Evolutionary conservation across 352 stramenopile genomes (phyloP).

Genomic region (Blastocystis sp.): DNA sequence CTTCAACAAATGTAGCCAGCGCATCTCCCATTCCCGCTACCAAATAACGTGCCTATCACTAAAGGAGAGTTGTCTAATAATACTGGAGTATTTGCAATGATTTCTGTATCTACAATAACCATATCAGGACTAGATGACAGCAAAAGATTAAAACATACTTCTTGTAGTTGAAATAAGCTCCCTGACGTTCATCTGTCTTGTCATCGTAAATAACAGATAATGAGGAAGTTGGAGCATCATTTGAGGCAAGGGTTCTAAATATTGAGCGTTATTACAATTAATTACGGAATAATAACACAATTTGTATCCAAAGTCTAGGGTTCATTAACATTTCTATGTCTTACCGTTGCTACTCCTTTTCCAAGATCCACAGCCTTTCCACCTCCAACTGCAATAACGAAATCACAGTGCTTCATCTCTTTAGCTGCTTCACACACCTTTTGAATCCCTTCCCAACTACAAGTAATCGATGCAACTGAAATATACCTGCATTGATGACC

Average conservation of each 20-base stretch:
- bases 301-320: conserved; percentile 10
- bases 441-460: conserved; percentile 60
- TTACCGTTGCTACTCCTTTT: conserved; percentile 60
- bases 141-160: background rate
- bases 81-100: conserved; percentile 61
- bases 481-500: conserved; percentile 64
- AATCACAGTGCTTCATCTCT: conserved; percentile 53
- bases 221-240: conserved; percentile 57
- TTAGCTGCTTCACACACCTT: conserved; percentile 14
- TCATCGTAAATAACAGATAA: conserved; percentile 65
- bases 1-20: conserved; percentile 59
- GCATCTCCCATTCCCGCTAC: conserved; percentile 64
- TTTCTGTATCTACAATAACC: conserved; percentile 60
- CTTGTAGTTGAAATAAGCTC: conserved; percentile 67
- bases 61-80: background rate
- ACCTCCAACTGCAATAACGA: conserved; percentile 53
- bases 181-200: conserved; percentile 51
- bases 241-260: conserved; percentile 61
- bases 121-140: conserved; percentile 52
- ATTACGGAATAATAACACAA: conserved; percentile 38
- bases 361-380: conserved; percentile 60
- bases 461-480: background rate
- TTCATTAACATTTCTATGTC: background rate
- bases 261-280: background rate
- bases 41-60: conserved; percentile 26